Percentiles rank a stretch among this genome's conserved stretches.
Conservation (phyloP, 139 green algal genomes). For the Chlamydomonas sp. region DNA sequence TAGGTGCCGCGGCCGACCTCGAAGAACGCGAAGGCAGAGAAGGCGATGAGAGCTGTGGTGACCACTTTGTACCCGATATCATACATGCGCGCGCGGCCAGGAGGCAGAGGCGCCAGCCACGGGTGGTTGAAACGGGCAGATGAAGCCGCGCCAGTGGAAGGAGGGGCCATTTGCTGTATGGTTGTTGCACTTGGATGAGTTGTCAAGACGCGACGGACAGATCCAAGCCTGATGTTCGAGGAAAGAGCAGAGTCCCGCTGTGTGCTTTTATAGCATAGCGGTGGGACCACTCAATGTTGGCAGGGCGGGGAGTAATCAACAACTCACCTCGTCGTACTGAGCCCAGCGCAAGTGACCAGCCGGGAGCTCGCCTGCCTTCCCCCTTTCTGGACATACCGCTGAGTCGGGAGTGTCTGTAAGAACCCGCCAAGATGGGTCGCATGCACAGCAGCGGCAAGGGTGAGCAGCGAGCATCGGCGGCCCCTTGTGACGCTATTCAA, state of each 20-base stretch:
- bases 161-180: background rate
- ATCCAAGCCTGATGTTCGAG: background rate
- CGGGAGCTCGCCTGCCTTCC: background rate
- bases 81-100: conserved; percentile 40
- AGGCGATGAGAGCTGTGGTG: conserved; percentile 28
- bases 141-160: background rate
- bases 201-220: background rate
- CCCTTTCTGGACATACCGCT: conserved; percentile 14
- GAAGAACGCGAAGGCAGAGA: conserved; percentile 39
- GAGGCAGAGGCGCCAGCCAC: conserved; percentile 44
- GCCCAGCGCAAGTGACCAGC: too few species aligned
- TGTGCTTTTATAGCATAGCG: too few species aligned
- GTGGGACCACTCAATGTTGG: too few species aligned
- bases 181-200: background rate
- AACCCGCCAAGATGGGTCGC: conserved; percentile 87
- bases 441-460: conserved; percentile 94
- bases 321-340: too few species aligned
- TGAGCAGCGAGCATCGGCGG: background rate
- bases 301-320: too few species aligned
- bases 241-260: too few species aligned
- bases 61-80: conserved; percentile 49
- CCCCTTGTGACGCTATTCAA: background rate
- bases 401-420: conserved; percentile 9
- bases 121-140: conserved; percentile 45
- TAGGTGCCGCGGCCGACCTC: conserved; percentile 50